A percentile compares a stretch with the other conserved stretches of the same genome.
These are phyloP conservation scores for Umbelopsis sp. DNA, from an alignment of 371 early-diverging fungal species.

Conservation along the genomic window DNA sequence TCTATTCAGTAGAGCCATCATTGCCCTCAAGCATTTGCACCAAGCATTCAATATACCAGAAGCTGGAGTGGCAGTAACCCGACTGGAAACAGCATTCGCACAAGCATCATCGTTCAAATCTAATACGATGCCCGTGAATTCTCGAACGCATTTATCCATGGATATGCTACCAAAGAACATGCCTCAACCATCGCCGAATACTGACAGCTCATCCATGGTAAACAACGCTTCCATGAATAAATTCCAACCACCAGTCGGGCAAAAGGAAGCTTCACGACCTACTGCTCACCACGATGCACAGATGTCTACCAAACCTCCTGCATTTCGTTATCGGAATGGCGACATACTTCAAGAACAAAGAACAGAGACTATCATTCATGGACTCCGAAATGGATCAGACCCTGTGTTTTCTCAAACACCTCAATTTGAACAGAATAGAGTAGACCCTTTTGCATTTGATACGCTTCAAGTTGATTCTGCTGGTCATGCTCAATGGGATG, in stretches of 20 bases:
- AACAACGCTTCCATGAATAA: too few species aligned
- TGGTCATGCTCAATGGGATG: background rate
- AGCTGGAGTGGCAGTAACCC: background rate
- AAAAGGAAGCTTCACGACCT: background rate
- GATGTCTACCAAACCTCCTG: background rate
- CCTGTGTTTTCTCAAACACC: background rate
- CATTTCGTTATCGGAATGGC: background rate
- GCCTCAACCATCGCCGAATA: too few species aligned
- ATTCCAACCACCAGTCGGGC: background rate
- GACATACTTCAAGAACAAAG: constrained; percentile 2
- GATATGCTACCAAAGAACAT: background rate
- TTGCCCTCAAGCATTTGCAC: background rate
- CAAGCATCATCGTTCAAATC: background rate
- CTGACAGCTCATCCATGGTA: too few species aligned
- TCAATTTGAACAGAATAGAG: background rate
- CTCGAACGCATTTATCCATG: background rate
- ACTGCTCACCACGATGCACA: too few species aligned
- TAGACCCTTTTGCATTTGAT: constrained; percentile 1
- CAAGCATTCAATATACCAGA: background rate
- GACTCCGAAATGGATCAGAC: background rate
- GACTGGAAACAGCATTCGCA: background rate
- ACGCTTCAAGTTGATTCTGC: background rate
- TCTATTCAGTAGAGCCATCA: background rate
- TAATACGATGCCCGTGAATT: background rate
- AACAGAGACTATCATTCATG: background rate